These are phyloP conservation scores for Lathyrus sativus DNA, from an alignment of 306 rosid genomes.

Conservation along the genomic window DNA sequence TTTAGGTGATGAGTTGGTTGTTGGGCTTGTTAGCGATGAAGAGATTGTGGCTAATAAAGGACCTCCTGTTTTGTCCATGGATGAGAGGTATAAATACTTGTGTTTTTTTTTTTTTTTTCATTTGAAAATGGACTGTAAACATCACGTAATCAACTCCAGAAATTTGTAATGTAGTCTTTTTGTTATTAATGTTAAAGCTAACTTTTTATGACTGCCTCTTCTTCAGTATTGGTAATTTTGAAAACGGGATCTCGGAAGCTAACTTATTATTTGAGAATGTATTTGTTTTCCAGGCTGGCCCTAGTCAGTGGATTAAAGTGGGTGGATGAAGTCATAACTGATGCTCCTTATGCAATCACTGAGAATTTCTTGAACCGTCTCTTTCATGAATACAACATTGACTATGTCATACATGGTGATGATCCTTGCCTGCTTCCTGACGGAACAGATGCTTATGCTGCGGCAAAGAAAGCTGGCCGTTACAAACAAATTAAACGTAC, in stretches of 20 bases:
- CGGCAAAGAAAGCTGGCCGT: conserved; percentile 95
- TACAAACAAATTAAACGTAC: conserved; percentile 99
- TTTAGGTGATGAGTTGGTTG: conserved; percentile 91
- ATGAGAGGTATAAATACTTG: conserved; percentile 64
- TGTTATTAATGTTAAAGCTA: conserved; percentile 9
- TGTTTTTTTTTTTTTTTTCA: background rate
- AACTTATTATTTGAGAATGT: conserved; percentile 15
- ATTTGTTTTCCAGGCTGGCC: conserved; percentile 60
- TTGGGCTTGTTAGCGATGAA: conserved; percentile 91
- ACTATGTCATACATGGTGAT: conserved; percentile 97
- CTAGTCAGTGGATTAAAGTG: conserved; percentile 98
- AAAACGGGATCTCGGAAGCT: conserved; percentile 17
- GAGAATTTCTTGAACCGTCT: conserved; percentile 88
- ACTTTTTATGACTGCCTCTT: background rate
- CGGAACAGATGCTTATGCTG: conserved; percentile 98
- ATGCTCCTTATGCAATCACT: conserved; percentile 94
- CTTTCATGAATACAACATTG: conserved; percentile 91
- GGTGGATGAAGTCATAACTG: conserved; percentile 98
- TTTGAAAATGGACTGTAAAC: background rate
- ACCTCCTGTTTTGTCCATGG: conserved; percentile 91
- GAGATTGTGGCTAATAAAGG: conserved; percentile 90
- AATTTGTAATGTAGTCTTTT: conserved; percentile 26
- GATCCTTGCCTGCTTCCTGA: conserved; percentile 99
- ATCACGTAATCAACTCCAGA: background rate
- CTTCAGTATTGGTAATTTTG: conserved; percentile 2